A percentile compares a stretch with the other conserved stretches of the same genome.
phyloP scores from a whole-genome alignment of 192 early-diverging fungal genomes.

The Allomyces macrogynus region DNA sequence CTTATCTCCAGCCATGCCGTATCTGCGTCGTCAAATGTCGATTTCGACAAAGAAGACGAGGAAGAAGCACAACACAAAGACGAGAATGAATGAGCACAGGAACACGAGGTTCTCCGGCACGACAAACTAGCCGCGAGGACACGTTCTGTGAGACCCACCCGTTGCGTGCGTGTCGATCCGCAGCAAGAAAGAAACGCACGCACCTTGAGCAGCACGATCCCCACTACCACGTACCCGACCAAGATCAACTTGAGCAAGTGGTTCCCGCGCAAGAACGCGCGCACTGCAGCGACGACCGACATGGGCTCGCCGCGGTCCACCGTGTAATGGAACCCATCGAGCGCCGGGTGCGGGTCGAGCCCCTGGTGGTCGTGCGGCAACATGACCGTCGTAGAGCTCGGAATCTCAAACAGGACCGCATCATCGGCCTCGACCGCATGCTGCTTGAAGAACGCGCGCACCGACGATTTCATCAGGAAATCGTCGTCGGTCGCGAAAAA shows the following conservation, averaged over 20 bases:
- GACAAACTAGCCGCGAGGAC: background rate
- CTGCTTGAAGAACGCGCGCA: slow-evolving; percentile 36
- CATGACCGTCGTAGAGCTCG: background rate
- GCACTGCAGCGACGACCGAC: background rate
- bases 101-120: background rate
- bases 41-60: background rate
- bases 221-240: background rate
- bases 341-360: background rate
- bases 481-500: slow-evolving; percentile 49
- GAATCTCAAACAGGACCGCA: slow-evolving; percentile 42
- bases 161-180: no score
- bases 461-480: slow-evolving; percentile 35
- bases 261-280: background rate
- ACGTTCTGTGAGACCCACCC: background rate
- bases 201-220: background rate
- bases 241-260: background rate
- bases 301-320: background rate
- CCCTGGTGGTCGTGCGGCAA: background rate
- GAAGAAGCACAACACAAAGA: background rate
- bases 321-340: background rate
- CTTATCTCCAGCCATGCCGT: no score
- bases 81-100: background rate
- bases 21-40: background rate
- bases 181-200: background rate
- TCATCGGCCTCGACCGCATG: slow-evolving; percentile 43